These are phyloP conservation scores for Aspergillus aculeatinus DNA, from an alignment of 2,329 filamentous ascomycete species.

Conservation along the genomic window DNA sequence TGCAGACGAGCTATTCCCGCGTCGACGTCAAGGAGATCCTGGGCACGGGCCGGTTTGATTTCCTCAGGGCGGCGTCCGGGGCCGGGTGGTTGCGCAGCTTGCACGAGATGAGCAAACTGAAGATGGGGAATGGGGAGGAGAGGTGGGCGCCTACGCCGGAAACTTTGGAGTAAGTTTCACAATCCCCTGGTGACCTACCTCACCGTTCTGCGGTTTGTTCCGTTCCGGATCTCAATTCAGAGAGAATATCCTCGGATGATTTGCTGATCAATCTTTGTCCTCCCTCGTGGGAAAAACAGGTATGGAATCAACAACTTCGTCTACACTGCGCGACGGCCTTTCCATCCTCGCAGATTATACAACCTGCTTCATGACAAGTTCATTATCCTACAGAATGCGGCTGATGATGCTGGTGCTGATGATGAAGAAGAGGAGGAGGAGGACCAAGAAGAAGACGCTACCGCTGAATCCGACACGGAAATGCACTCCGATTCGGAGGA, in stretches of 20 bases:
- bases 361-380: constrained; percentile 47
- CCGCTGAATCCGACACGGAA: constrained; percentile 26
- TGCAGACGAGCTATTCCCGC: constrained; percentile 60
- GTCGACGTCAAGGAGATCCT: constrained; percentile 64
- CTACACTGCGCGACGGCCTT: constrained; percentile 60
- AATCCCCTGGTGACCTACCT: background rate
- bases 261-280: too few species aligned
- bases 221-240: too few species aligned
- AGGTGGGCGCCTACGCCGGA: constrained; percentile 66
- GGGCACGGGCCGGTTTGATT: constrained; percentile 64
- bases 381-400: constrained; percentile 41
- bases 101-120: constrained; percentile 64
- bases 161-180: constrained; percentile 59
- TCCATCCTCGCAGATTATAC: constrained; percentile 43
- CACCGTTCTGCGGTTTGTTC: background rate
- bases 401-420: background rate
- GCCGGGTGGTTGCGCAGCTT: constrained; percentile 70
- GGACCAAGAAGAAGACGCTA: constrained; percentile 27
- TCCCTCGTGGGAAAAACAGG: constrained; percentile 25
- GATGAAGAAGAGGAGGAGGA: background rate
- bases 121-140: constrained; percentile 52
- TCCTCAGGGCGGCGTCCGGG: constrained; percentile 62
- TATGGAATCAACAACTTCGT: constrained; percentile 72
- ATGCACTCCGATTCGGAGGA: constrained; percentile 26
- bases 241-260: too few species aligned